Base-by-base conservation (phyloP, 495 filamentous ascomycete species). In the Aspergillus ellipticus region DNA sequence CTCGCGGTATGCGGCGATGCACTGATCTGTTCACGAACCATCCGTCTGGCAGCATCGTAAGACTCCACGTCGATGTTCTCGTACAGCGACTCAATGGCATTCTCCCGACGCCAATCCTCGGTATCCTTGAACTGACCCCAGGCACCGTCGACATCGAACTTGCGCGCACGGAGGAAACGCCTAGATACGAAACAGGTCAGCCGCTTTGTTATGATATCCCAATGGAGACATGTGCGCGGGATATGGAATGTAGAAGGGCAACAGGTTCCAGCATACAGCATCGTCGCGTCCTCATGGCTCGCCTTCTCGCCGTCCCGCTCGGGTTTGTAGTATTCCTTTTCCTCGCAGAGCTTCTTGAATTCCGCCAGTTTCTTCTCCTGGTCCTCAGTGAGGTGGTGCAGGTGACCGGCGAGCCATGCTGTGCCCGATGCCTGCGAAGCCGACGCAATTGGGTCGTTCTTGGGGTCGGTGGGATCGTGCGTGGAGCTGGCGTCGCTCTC, bases 101-200 rank as follows among this genome's bases (percentile, higher is more conserved):
- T 92, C 49, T 88, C 83, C 64, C 82, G 83, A 35, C 92, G 84
- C 87, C 92, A 96, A 31, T 89, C 83, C 71, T 96, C 90, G 0
- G 92, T 95, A 50, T 91, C 89, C 63, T 86, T 85, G 72, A 96
- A 96, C 67, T 96, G 92, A 49, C 69, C 78, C 70, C 86, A 90
- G 1, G 92, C 92, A 45, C 89, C 88, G 51, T 79, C 71, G 5
- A 86, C 78, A 47, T 85, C 75, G 73, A 90, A 95, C 60, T 77
- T 85, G 35, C 90, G 84, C 9, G 90, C 90, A 61, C 90, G 86
- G 20, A 95, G 78, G 67, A 85, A 94, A 13, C 90, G 89, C 57
- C 89, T 92, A 68, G 6, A 35, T 45, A n/a, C 26, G 15, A 21
- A 26, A 31, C 43, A 9, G 7, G 20, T 57, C 20, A 49, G 53